Conservation (phyloP, 2,329 filamentous ascomycete species). For the Berkeleyomyces basicola region DNA sequence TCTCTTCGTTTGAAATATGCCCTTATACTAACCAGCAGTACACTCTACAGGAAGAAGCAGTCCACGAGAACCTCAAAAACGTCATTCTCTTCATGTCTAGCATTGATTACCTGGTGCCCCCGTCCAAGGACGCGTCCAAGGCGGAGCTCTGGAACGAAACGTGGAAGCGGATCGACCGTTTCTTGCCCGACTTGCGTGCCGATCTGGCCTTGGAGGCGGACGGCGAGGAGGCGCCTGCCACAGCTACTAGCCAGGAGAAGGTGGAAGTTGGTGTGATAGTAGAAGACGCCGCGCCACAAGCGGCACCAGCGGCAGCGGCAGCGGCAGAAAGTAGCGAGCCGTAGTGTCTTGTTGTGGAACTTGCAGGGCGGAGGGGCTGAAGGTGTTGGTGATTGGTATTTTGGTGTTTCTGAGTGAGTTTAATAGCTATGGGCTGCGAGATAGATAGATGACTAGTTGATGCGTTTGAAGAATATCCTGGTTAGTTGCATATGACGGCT, state of each 20-base stretch:
- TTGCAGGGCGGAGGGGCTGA: too few relatives aligned
- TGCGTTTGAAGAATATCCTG: too few relatives aligned
- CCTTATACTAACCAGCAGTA: not conserved
- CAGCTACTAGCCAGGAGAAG: not conserved
- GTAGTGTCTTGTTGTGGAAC: too few relatives aligned
- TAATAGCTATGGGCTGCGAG: too few relatives aligned
- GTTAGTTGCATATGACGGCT: not conserved
- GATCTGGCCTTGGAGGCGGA: constrained; percentile 38
- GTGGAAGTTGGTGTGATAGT: not conserved
- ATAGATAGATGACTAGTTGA: too few relatives aligned
- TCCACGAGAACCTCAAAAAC: constrained; percentile 90
- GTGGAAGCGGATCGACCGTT: constrained; percentile 49
- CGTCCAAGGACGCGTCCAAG: constrained; percentile 37
- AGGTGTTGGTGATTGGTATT: too few relatives aligned
- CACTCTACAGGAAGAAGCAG: constrained; percentile 62
- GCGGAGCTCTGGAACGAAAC: constrained; percentile 44
- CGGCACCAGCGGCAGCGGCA: too few relatives aligned
- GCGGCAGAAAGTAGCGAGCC: too few relatives aligned
- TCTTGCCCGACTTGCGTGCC: constrained; percentile 41
- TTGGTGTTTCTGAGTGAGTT: too few relatives aligned
- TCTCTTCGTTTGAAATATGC: not conserved
- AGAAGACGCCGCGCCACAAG: not conserved
- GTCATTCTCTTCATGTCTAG: constrained; percentile 89
- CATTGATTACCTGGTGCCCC: constrained; percentile 66
- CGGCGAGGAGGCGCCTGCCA: constrained; percentile 1